Evolutionary conservation across 2,329 filamentous ascomycete genomes (phyloP).

Genomic region (Emydomyces testavorans): DNA sequence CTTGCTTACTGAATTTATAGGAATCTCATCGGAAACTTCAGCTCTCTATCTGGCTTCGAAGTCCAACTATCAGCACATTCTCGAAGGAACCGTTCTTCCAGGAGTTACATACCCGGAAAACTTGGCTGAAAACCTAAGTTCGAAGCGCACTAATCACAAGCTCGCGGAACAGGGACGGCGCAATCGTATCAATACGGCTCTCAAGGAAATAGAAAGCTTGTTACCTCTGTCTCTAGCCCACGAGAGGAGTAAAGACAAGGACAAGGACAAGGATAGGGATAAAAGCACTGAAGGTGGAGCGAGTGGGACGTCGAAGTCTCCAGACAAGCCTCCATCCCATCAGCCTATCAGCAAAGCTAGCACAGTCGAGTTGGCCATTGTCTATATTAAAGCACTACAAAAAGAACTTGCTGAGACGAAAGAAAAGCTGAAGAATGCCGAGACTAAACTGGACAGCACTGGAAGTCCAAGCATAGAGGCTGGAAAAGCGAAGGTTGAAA

Average conservation of each 20-base stretch:
- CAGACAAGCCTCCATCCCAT: conserved; percentile 35
- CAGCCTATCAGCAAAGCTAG: conserved; percentile 82
- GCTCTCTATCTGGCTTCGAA: conserved; percentile 79
- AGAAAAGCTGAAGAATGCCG: conserved; percentile 51
- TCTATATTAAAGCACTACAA: conserved; percentile 81
- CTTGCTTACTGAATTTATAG: conserved; percentile 19
- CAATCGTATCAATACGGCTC: conserved; percentile 86
- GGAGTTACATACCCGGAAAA: conserved; percentile 85
- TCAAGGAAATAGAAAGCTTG: conserved; percentile 80
- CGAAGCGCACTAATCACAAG: conserved; percentile 94
- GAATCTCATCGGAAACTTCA: conserved; percentile 46
- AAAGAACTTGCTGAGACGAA: conserved; percentile 57
- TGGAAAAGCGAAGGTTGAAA: not conserved
- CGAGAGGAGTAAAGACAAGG: conserved; percentile 31
- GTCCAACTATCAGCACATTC: conserved; percentile 94
- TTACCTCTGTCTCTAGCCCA: conserved; percentile 50
- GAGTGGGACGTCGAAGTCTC: conserved; percentile 40
- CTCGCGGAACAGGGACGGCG: conserved; percentile 91
- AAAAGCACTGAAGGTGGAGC: conserved; percentile 28
- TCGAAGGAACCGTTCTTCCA: conserved; percentile 83
- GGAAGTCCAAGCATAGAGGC: not conserved
- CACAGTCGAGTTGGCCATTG: conserved; percentile 93
- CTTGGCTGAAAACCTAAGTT: conserved; percentile 84
- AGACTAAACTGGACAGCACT: conserved; percentile 39
- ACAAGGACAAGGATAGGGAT: conserved; percentile 27